phyloP scores from a whole-genome alignment of 2,329 filamentous ascomycete genomes.

The Penicillium sp. region DNA sequence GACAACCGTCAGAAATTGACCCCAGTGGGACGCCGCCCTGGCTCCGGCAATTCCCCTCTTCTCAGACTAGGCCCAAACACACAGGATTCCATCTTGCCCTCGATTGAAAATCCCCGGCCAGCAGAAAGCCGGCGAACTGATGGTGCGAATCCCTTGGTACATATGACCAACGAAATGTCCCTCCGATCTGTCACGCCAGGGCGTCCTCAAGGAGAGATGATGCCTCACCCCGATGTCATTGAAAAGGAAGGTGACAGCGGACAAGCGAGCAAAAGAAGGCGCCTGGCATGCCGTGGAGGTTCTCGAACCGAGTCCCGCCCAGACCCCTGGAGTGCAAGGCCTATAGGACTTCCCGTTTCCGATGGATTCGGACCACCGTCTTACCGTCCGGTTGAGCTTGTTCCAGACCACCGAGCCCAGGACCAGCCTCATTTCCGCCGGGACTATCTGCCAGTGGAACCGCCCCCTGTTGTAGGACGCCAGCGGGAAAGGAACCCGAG shows the following conservation, averaged over 20 bases:
- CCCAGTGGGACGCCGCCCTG: constrained; percentile 18
- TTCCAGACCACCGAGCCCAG: constrained; percentile 15
- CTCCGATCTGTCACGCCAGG: constrained; percentile 32
- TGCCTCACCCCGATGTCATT: constrained; percentile 19
- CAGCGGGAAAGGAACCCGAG: constrained; percentile 11
- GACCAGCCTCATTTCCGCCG: constrained; percentile 23
- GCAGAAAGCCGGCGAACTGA: constrained; percentile 24
- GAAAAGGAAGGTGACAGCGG: constrained; percentile 23
- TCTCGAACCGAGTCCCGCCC: constrained; percentile 11
- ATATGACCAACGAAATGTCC: constrained; percentile 31
- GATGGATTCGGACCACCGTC: constrained; percentile 12
- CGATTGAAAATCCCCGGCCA: constrained; percentile 33
- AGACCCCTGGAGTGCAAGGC: constrained; percentile 12
- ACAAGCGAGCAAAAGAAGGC: constrained; percentile 34
- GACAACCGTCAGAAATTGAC: constrained; percentile 17
- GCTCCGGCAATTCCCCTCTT: constrained; percentile 14
- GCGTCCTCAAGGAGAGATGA: constrained; percentile 23
- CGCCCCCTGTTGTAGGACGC: constrained; percentile 16
- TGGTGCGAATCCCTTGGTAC: constrained; percentile 22
- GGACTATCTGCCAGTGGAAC: constrained; percentile 23
- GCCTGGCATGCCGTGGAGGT: constrained; percentile 27
- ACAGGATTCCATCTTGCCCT: constrained; percentile 35
- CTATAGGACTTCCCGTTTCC: constrained; percentile 14
- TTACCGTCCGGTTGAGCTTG: constrained; percentile 18
- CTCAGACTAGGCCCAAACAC: constrained; percentile 17